Percentiles rank a stretch among this genome's conserved stretches.
Evolutionary conservation across 768 basidiomycete species (phyloP).

Genomic region (Pisolithus marmoratus): DNA sequence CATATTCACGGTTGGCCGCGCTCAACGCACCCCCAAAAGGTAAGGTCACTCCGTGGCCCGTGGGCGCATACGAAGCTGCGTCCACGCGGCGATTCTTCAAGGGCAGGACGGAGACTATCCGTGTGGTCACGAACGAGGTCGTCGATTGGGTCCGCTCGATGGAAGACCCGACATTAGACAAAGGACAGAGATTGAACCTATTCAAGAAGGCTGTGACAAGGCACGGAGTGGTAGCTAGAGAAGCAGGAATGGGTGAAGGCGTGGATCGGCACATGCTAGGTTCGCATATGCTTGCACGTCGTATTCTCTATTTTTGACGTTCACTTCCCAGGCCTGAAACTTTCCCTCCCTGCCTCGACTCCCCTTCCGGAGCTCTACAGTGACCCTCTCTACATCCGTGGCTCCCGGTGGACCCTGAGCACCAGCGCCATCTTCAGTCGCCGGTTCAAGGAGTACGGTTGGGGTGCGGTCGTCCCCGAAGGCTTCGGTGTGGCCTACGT

Average conservation of each 20-base stretch:
- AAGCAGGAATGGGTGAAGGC: constrained; percentile 63
- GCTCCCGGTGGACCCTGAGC: constrained; percentile 82
- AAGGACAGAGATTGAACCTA: constrained; percentile 42
- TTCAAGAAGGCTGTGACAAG: constrained; percentile 57
- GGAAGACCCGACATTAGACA: constrained; percentile 43
- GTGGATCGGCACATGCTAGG: constrained; percentile 88
- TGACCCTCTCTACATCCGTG: constrained; percentile 68
- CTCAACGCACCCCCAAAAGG: constrained; percentile 5
- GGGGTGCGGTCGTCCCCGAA: constrained; percentile 93
- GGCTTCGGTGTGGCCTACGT: constrained; percentile 95
- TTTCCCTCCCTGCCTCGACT: constrained; percentile 57
- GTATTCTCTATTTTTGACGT: not conserved
- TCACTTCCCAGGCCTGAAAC: constrained; percentile 55
- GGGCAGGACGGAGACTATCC: constrained; percentile 91
- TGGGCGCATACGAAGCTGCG: constrained; percentile 92
- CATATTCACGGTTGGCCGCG: constrained; percentile 67
- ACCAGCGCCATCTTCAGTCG: constrained; percentile 88
- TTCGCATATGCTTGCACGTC: constrained; percentile 23
- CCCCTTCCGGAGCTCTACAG: constrained; percentile 62
- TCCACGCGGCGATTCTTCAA: constrained; percentile 84
- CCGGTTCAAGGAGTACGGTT: constrained; percentile 81
- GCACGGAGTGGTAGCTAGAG: constrained; percentile 62
- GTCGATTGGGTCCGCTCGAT: constrained; percentile 76
- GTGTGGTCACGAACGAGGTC: constrained; percentile 71
- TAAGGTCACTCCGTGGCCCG: constrained; percentile 39